Percentiles rank a stretch among this genome's conserved stretches.
Conservation (phyloP, 495 filamentous ascomycete genomes). For the Xylaria scruposa region DNA sequence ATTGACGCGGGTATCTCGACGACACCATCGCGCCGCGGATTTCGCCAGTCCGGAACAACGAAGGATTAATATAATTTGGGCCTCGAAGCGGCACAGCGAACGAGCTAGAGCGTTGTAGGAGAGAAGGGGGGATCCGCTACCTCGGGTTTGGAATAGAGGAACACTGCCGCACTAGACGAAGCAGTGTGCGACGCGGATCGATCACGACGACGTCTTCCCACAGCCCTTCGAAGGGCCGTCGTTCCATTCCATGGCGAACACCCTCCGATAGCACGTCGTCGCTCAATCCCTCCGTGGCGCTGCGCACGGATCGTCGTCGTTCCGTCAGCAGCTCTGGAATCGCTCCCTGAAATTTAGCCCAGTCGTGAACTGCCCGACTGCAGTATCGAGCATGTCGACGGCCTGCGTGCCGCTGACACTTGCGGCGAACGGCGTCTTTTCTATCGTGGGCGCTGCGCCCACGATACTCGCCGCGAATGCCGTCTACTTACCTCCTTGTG, state of each 20-base stretch:
- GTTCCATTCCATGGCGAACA: conserved; percentile 41
- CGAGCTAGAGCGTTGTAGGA: background rate
- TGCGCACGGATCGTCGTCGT: conserved; percentile 30
- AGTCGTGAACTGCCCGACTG: conserved; percentile 5
- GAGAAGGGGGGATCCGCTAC: background rate
- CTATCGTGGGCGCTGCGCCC: conserved; percentile 61
- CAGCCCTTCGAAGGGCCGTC: conserved; percentile 35
- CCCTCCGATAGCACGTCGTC: conserved; percentile 35
- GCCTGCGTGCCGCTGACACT: conserved; percentile 68
- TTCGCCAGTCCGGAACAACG: background rate
- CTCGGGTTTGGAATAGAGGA: conserved; percentile 8
- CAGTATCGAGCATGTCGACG: conserved; percentile 35
- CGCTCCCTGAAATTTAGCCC: background rate
- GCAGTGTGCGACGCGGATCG: conserved; percentile 19
- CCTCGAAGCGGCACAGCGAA: background rate
- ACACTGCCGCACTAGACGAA: background rate
- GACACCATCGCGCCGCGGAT: background rate
- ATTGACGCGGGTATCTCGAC: background rate
- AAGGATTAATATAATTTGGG: background rate
- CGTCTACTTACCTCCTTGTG: conserved; percentile 67
- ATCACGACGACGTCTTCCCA: conserved; percentile 24
- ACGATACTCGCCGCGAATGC: conserved; percentile 68
- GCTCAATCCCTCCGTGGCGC: conserved; percentile 15
- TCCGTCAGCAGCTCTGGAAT: conserved; percentile 11
- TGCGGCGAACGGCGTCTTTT: conserved; percentile 65